Percentiles rank a stretch among this genome's conserved stretches.
phyloP scores from a whole-genome alignment of 495 filamentous ascomycete genomes.

The Penicillium pancosmium region DNA sequence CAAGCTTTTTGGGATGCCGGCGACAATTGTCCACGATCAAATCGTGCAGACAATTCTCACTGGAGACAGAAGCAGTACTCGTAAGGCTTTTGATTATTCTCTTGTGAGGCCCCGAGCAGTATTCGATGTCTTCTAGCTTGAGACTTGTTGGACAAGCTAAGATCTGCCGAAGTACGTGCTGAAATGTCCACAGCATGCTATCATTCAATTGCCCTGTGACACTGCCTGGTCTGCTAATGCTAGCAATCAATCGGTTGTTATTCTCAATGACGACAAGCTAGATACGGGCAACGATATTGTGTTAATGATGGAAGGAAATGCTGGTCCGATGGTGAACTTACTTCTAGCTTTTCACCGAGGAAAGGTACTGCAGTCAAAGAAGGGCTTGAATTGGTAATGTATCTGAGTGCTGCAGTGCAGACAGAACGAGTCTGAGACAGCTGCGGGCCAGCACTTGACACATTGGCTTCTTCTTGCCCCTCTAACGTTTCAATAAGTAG shows the following conservation, averaged over 20 bases:
- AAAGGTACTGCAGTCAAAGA: not conserved
- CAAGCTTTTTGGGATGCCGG: conserved; percentile 7
- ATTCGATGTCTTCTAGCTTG: not conserved
- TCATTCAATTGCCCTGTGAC: not conserved
- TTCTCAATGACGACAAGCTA: not conserved
- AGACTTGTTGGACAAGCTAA: not conserved
- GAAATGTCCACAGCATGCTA: not conserved
- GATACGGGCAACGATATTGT: not conserved
- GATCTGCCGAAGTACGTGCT: not conserved
- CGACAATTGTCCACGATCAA: not conserved
- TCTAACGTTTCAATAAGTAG: conserved; percentile 4
- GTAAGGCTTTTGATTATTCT: not conserved
- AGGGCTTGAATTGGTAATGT: not conserved
- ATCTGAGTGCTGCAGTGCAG: not conserved
- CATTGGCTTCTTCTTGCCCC: not conserved
- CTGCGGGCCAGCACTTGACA: not conserved
- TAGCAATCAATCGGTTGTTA: not conserved
- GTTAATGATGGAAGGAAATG: not conserved
- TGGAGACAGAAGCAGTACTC: not conserved
- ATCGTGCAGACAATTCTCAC: not conserved
- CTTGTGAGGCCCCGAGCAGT: not conserved
- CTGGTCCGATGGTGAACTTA: not conserved
- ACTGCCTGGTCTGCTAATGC: not conserved
- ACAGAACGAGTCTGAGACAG: not conserved
- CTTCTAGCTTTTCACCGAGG: not conserved